A percentile compares a stretch with the other conserved stretches of the same genome.
Conservation (phyloP, 371 early-diverging fungal species). For the Mucor sp. region DNA sequence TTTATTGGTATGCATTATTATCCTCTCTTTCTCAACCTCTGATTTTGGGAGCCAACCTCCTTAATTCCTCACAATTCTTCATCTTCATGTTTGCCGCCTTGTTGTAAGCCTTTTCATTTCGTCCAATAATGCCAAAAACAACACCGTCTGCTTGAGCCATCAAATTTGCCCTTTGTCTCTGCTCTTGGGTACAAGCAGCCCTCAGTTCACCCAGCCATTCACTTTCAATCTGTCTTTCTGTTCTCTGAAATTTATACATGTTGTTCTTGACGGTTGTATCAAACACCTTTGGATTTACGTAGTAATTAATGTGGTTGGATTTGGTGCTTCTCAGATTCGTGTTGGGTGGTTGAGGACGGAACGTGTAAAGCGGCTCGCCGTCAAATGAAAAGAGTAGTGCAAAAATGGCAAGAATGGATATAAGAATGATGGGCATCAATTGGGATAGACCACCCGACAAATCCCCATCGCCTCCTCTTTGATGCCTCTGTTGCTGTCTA, state of each 20-base stretch:
- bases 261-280: slow-evolving; percentile 14
- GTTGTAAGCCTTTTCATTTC: slow-evolving; percentile 41
- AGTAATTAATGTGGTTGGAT: slow-evolving; percentile 43
- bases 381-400: slow-evolving; percentile 19
- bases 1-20: not conserved
- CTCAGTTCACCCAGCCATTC: slow-evolving; percentile 41
- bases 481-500: slow-evolving; percentile 9
- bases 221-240: slow-evolving; percentile 45
- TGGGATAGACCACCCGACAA: slow-evolving; percentile 1
- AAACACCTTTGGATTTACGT: slow-evolving; percentile 40
- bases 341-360: slow-evolving; percentile 34
- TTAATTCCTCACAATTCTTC: slow-evolving; percentile 40
- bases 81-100: slow-evolving; percentile 35
- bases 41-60: slow-evolving; percentile 21
- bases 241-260: slow-evolving; percentile 20
- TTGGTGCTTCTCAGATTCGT: slow-evolving; percentile 36
- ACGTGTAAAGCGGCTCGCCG: slow-evolving; percentile 38
- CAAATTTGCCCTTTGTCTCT: slow-evolving; percentile 25
- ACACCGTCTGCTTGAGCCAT: slow-evolving; percentile 40
- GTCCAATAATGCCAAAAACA: slow-evolving; percentile 34
- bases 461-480: not conserved
- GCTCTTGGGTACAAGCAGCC: slow-evolving; percentile 36
- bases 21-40: not conserved
- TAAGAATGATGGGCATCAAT: slow-evolving; percentile 20
- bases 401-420: slow-evolving; percentile 11